Base-by-base conservation (phyloP, 2,329 filamentous ascomycete genomes). In the Emergomyces pasteurianus region DNA sequence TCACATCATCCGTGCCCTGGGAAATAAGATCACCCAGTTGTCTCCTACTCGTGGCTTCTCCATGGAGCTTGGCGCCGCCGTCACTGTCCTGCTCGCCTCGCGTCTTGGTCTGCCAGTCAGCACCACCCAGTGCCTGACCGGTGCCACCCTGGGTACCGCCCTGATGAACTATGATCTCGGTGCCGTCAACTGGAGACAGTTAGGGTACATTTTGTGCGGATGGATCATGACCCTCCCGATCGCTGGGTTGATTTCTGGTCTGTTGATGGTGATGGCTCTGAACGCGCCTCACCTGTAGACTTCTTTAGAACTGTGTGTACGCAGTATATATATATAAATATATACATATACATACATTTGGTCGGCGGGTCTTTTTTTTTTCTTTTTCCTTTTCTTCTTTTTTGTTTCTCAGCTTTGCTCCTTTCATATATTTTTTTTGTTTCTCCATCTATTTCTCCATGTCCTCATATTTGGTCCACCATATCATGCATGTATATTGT, bases 161-260 rank as follows among this genome's bases (percentile, higher is more conserved):
- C 63, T 74, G 18, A 73, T 72, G 66, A 74, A 73, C 56, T 70
- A 69, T 54, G 70, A 73, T 59, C 62, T 73, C 26, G 69, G 72
- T 18, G 75, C 75, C 5, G 74, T 79, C 61, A 79, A 78, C 59
- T 76, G 76, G 76, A 70, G 70, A 38, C 75, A 77, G 59, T 60
- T 79, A 34, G 70, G 62, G 4, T 77, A 70, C 65, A 78, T 79
- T 58, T 75, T 77, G 62, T 69, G 71, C 52, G 75, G 74, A 9
- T 79, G 77, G 77, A 67, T 79, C 26, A 65, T 78, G 47, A 79
- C 77, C 1, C 67, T 79, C 14, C 77, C 77, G 47, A 65, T 63
- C 58, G 76, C 77, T 8, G 77, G 75, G 47, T 64, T 77, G 52
- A 66, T 77, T 16, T 64, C 73, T 16, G 76, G 76, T 0, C 54